Evolutionary conservation across 139 green algal species (phyloP), one percentile per base, ranked within the genome.

Genomic region (Volvox reticuliferus): DNA sequence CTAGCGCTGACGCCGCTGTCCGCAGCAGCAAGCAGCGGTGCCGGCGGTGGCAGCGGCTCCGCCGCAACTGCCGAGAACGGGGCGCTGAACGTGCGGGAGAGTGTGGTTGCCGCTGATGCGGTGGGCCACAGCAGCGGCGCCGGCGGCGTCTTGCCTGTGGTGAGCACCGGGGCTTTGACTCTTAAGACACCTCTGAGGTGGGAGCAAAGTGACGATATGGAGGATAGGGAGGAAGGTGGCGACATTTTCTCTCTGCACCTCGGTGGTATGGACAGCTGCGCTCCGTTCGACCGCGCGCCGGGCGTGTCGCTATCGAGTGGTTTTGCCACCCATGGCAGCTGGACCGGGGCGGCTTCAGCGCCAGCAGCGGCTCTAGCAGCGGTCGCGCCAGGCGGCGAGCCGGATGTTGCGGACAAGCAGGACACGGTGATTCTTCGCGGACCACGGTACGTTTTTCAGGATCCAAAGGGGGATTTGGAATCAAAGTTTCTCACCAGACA

Each of bases 241-340:
- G 84, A 89, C 84, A 82, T 89, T 12, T 89, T 89, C 68, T 73
- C 71, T 6, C 12, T 24, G 84, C 84, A 89, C 28, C 69, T 89
- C 28, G 84, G 84, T n/a, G 44, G 37, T 20, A 89, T 89, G 68
- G 84, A 89, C 1, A 67, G 84, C 28, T 35, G 77, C 32, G 84
- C 68, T 44, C 68, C 84, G 32, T 82, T 82, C 3, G 22, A 16
- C 17, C 69, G 37, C 3, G 32, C 33, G 24, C 69, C 1, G 37
- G 69, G 69, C 1, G 68, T 35, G 37, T 82, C 84, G 32, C 12
- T 33, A 14, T 89, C 83, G 24, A 65, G 35, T 33, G 83, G 33
- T 35, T 36, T 17, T 12, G 30, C 81, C 44, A 55, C 44, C 9
- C 5, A 5, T 55, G 9, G 5, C 5, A 55, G 32, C 18, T 87